Conservation (phyloP, 116 monocot species). For the Zostera marina region DNA sequence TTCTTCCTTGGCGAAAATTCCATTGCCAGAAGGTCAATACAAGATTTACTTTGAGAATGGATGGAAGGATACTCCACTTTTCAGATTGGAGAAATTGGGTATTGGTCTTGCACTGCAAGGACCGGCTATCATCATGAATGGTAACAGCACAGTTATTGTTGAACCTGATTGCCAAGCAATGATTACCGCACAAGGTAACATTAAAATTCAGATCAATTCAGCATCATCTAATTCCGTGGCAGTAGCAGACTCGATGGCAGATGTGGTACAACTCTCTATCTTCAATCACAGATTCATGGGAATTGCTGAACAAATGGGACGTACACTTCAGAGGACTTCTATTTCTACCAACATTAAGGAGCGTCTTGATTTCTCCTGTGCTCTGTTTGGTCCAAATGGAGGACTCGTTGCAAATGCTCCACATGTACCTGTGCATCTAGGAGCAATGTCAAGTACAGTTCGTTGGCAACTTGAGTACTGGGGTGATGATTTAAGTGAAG, state of each 20-base stretch:
- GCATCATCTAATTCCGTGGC: conserved; percentile 13
- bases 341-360: conserved; percentile 99
- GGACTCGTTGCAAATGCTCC: conserved; percentile 97
- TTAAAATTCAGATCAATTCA: conserved; percentile 52
- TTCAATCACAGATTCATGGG: conserved; percentile 99
- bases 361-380: conserved; percentile 94
- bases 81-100: conserved; percentile 61
- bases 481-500: conserved; percentile 66
- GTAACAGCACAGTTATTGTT: conserved; percentile 84
- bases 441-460: conserved; percentile 91
- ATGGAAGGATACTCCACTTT: conserved; percentile 72
- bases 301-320: conserved; percentile 98
- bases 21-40: conserved; percentile 33
- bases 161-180: conserved; percentile 57
- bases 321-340: conserved; percentile 89
- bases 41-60: conserved; percentile 58
- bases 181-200: conserved; percentile 85
- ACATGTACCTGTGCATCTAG: conserved; percentile 92
- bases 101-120: conserved; percentile 50
- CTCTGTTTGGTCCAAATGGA: conserved; percentile 83
- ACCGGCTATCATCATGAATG: conserved; percentile 88
- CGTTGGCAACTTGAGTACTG: conserved; percentile 71
- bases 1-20: conserved; percentile 4
- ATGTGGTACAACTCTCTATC: conserved; percentile 91
- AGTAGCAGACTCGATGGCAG: conserved; percentile 37